Conservation (phyloP, 805 yeast genomes). For the Ogataea populi-albae region DNA sequence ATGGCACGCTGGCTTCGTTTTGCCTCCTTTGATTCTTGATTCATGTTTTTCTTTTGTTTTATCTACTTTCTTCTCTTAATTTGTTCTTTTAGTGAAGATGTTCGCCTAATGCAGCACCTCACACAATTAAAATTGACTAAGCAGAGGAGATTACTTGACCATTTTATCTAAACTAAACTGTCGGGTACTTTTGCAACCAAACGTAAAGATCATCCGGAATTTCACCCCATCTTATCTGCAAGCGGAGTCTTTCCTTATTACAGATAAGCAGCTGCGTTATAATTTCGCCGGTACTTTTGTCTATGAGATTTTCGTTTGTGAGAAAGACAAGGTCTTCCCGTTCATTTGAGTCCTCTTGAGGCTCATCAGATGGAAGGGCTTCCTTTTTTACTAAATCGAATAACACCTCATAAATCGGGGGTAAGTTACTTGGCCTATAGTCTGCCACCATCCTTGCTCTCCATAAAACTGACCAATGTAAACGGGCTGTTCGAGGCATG, state of each 20-base stretch:
- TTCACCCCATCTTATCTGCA: conserved; percentile 29
- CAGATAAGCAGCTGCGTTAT: conserved; percentile 9
- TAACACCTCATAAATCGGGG: conserved; percentile 30
- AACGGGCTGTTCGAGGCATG: conserved; percentile 40
- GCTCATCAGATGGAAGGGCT: conserved; percentile 1
- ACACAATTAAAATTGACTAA: too few relatives aligned
- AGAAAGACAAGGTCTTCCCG: conserved; percentile 10
- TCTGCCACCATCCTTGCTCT: conserved; percentile 44
- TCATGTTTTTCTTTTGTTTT: too few relatives aligned
- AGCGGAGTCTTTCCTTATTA: conserved; percentile 10
- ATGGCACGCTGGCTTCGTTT: too few relatives aligned
- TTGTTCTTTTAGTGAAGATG: too few relatives aligned
- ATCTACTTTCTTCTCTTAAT: too few relatives aligned
- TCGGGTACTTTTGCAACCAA: conserved; percentile 15
- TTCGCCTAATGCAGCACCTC: too few relatives aligned
- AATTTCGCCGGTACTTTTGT: conserved; percentile 19
- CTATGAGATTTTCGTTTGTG: conserved; percentile 20
- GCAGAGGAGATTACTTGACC: too few relatives aligned
- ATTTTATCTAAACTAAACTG: conserved; percentile 10
- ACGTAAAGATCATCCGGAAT: conserved; percentile 35
- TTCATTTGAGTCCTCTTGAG: conserved; percentile 3
- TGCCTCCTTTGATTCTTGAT: too few relatives aligned
- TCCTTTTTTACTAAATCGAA: conserved; percentile 9
- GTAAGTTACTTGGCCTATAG: conserved; percentile 46
- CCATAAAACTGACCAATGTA: conserved; percentile 69